Base-by-base conservation (phyloP, 108 stramenopile genomes). In the Parietichytrium sp. region DNA sequence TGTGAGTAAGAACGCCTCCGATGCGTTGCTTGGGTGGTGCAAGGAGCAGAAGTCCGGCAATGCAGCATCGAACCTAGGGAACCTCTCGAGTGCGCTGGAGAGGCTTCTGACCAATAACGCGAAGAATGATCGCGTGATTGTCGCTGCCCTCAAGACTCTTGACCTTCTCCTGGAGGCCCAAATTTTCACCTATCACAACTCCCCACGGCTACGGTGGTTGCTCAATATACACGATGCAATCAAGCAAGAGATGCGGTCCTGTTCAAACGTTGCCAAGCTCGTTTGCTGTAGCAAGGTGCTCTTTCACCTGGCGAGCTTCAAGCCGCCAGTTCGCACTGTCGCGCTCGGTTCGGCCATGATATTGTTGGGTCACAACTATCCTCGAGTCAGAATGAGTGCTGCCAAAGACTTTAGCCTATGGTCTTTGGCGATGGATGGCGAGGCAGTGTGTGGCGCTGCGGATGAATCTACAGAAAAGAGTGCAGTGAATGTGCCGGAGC, bases 401-500 rank as follows among this genome's bases (percentile, higher is more conserved):
- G 61, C 61, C 61, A 72, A 72, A 25, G 61, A 72, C 42, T 72
- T 72, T 20, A 72, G 45, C 61, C 36, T 72, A 42, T 72, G 61
- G 61, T 33, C 61, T n/a, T 42, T 72, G 6, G 61, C 61, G 23
- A 72, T 72, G 61, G 61, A 72, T 27, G 61, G 61, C 33, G 20
- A 33, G 8, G 61, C 61, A 7, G 25, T 72, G 20, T 72, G 61
- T 45, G 61, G 61, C 20, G 38, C 61, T 6, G 61, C 38, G 38
- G 45, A 72, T 27, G 61, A 72, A 13, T n/a, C n/a, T n/a, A n/a
- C n/a, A n/a, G n/a, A n/a, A n/a, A n/a, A n/a, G n/a, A n/a, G n/a
- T n/a, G 61, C 61, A 6, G 10, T 13, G 6, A 10, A 33, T 6
- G 61, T 45, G 61, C 42, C 33, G 12, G 61, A 6, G 29, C 61